Evolutionary conservation across 352 stramenopile species (phyloP), one percentile per base, ranked within the genome.

Genomic region (Saprolegnia parasitica): DNA sequence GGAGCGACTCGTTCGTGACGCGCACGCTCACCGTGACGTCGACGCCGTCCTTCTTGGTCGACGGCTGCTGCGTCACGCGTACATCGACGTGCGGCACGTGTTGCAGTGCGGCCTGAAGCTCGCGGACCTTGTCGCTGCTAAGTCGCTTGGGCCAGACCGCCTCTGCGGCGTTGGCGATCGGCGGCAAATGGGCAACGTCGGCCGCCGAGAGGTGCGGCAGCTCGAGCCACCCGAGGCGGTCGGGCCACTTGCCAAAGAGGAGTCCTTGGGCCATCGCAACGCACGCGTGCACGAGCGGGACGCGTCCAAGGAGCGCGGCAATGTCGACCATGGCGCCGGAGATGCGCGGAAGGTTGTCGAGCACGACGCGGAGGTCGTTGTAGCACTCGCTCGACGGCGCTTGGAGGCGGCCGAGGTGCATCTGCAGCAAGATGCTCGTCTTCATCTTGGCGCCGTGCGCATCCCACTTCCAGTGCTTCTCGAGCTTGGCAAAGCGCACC

Each of bases 311-410:
- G 35, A 78, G 32, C 3, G 85, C 89, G 9, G 84, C 87, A 29
- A 98, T 84, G 56, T 98, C 91, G 46, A 98, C 89, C 29, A 91
- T 78, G 1, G 97, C 96, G 50, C 96, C 96, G 5, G 99, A 75
- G 35, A 99, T 73, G 42, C 97, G 92, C 24, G 95, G 87, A 20
- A 98, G 67, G 66, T 99, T 96, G 67, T 99, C 97, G 49, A 99
- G 75, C 32, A 99, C 83, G 61, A 84, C 92, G 21, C 91, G 93
- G 24, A 98, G 91, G 74, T 99, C 98, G 68, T 98, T 99, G 21
- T 90, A 83, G 74, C 99, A 99, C 76, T 99, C 97, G 65, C 87
- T 98, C 24, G 99, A 99, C 1, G 98, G 97, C 72, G 99, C 83
- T 18, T 88, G 83, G 40, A 91, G 76, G 15, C 88, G 86, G 71